Percentiles rank a stretch among this genome's conserved stretches.
Evolutionary conservation across 805 yeast genomes (phyloP).

Genomic region (Wickerhamiella nectarea): DNA sequence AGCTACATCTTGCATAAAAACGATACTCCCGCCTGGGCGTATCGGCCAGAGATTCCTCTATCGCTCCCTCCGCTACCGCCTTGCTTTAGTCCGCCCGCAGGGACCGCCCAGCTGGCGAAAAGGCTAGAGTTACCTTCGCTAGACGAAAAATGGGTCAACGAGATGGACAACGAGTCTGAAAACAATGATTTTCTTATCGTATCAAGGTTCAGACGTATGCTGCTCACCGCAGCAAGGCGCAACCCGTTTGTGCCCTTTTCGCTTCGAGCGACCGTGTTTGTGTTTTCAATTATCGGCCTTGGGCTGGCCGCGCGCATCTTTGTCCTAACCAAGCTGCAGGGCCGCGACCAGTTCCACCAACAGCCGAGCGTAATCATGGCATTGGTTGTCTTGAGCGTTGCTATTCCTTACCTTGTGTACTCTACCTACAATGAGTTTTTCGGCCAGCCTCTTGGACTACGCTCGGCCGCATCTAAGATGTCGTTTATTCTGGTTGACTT

Average conservation of each 20-base stretch:
- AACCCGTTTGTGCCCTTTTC: conserved; percentile 74
- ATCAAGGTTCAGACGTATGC: conserved; percentile 3
- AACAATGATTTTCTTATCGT: background rate
- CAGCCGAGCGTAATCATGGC: conserved; percentile 85
- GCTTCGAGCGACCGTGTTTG: conserved; percentile 45
- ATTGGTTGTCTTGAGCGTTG: conserved; percentile 65
- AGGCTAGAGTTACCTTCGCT: conserved; percentile 15
- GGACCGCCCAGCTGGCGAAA: background rate
- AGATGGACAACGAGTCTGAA: conserved; percentile 10
- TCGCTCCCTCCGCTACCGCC: background rate
- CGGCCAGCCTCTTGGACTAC: conserved; percentile 81
- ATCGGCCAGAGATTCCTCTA: conserved; percentile 3
- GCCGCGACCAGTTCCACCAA: conserved; percentile 11
- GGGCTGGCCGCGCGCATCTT: conserved; percentile 49
- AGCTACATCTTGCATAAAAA: conserved; percentile 9
- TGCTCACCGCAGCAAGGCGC: conserved; percentile 36
- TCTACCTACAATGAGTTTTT: conserved; percentile 84
- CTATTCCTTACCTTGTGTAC: conserved; percentile 61
- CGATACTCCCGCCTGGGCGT: conserved; percentile 6
- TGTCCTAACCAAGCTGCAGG: conserved; percentile 23
- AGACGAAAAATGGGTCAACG: conserved; percentile 17
- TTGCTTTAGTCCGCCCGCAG: background rate
- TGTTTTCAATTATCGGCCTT: conserved; percentile 53
- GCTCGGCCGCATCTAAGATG: conserved; percentile 75
- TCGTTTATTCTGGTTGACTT: conserved; percentile 69